Base-by-base conservation (phyloP, 73 alveolate species). In the Paramecium sexaurelia region DNA sequence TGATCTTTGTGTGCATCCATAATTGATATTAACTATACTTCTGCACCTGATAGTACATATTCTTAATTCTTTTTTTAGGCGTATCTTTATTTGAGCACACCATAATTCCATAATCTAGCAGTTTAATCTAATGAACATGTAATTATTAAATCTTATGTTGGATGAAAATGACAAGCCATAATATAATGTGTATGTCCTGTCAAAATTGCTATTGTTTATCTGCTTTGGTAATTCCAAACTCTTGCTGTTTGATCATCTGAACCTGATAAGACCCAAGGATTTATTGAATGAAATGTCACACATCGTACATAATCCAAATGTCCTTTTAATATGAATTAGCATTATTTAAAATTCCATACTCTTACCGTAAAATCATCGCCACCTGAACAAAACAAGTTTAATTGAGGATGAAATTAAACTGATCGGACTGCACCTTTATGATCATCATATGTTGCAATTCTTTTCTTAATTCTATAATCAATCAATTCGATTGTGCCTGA, bases 121-220 rank as follows among this genome's bases (percentile, higher is more conserved):
- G 99, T 98, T 92, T 98, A 93, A 84, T 98, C 99, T 87, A 98
- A 93, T 29, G 99, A 95, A 33, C 99, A 97, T 37, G 99, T 96
- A 24, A 98, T 97, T 36, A 98, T 95, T 92, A 98, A 91, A 92
- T 98, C 98, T 83, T 97, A 99, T 71, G 95, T 94, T 11, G 98
- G 99, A 87, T 98, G 99, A 95, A 98, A 98, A 41, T 95, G 96
- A n/a, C 99, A 99, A 82, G 98, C 94, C 99, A 98, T 98, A 6
- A 98, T 99, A 92, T 98, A 97, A 93, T 97, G 99, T 57, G 96
- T 97, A 94, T 98, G 99, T 6, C 99, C 99, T n/a, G 99, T 96
- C n/a, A 98, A 93, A 29, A 95, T 96, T 47, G 97, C 97, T 45
- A 95, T 88, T 41, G 96, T 87, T 88, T 92, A 84, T 26, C 99